Evolutionary conservation across 176 grass and related monocot species (phyloP).

Genomic region (Ensete ventricosum): DNA sequence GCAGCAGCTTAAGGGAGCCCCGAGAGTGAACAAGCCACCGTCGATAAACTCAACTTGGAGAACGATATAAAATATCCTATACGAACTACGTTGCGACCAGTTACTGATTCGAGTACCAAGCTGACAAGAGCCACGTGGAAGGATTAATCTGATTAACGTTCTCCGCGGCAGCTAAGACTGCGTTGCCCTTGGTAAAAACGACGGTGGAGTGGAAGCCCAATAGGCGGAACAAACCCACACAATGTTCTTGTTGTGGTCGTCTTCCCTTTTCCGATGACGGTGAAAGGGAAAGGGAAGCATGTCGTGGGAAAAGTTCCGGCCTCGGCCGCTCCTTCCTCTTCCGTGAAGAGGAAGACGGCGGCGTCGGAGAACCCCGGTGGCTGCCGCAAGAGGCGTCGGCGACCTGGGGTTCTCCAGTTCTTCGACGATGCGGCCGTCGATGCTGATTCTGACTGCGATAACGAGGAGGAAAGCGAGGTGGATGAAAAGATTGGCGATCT

Average conservation of each 20-base stretch:
- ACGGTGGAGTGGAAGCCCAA: too few species aligned
- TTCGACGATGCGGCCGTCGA: slow-evolving; percentile 61
- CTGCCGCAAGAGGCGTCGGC: slow-evolving; percentile 24
- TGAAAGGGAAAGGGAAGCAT: slow-evolving; percentile 75
- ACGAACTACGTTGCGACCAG: too few species aligned
- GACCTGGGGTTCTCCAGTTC: slow-evolving; percentile 51
- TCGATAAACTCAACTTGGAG: too few species aligned
- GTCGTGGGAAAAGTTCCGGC: slow-evolving; percentile 19
- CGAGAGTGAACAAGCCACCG: too few species aligned
- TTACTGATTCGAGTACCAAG: too few species aligned
- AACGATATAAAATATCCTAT: too few species aligned
- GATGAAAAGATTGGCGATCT: slow-evolving; percentile 34
- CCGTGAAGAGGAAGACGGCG: slow-evolving; percentile 29
- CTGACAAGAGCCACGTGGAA: too few species aligned
- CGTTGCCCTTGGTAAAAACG: too few species aligned
- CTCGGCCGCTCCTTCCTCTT: slow-evolving; percentile 4
- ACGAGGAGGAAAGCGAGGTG: slow-evolving; percentile 19
- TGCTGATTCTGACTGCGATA: slow-evolving; percentile 42
- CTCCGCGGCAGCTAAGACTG: too few species aligned
- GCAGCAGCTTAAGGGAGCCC: too few species aligned
- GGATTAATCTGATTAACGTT: too few species aligned
- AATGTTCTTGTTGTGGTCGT: neutral
- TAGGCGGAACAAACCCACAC: too few species aligned
- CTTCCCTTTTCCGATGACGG: slow-evolving; percentile 39
- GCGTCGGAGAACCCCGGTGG: slow-evolving; percentile 23